Percentiles rank a stretch among this genome's conserved stretches.
Evolutionary conservation across 495 filamentous ascomycete genomes (phyloP).

Genomic region (Glutinoglossum americanum): DNA sequence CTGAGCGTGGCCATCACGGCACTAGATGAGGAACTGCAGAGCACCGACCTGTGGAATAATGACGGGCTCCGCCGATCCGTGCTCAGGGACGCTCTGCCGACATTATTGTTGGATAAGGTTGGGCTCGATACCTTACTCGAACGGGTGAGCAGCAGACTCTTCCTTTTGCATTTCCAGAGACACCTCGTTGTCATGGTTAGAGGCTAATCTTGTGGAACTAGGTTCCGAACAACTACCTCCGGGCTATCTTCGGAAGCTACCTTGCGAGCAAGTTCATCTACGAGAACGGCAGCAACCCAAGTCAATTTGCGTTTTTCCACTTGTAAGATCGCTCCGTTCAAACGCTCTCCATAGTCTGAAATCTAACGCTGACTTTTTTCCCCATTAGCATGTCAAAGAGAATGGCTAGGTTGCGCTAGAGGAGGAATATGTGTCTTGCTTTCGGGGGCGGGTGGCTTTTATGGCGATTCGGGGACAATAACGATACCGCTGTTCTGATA

Average conservation of each 20-base stretch:
- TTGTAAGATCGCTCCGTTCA: slow-evolving; percentile 44
- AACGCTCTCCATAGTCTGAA: background rate
- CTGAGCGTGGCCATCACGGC: slow-evolving; percentile 81
- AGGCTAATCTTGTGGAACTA: slow-evolving; percentile 11
- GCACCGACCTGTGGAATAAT: slow-evolving; percentile 80
- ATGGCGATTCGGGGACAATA: background rate
- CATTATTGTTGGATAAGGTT: slow-evolving; percentile 67
- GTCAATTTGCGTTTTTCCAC: slow-evolving; percentile 95
- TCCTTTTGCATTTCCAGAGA: background rate
- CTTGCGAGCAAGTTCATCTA: slow-evolving; percentile 91
- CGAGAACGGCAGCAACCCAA: slow-evolving; percentile 73
- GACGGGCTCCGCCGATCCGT: slow-evolving; percentile 54
- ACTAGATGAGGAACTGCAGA: slow-evolving; percentile 85
- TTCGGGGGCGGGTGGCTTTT: background rate
- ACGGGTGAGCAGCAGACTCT: slow-evolving; percentile 31
- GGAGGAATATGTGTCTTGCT: background rate
- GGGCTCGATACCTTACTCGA: slow-evolving; percentile 69
- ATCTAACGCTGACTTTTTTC: slow-evolving; percentile 18
- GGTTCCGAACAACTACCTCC: slow-evolving; percentile 83
- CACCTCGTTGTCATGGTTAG: no score
- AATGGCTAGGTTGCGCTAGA: background rate
- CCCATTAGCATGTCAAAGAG: background rate
- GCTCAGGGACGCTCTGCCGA: slow-evolving; percentile 67
- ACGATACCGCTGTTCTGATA: no score
- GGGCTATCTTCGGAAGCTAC: slow-evolving; percentile 89